A percentile compares a stretch with the other conserved stretches of the same genome.
phyloP scores from a whole-genome alignment of 441 rosid genomes.

The Omphalea diandra region DNA sequence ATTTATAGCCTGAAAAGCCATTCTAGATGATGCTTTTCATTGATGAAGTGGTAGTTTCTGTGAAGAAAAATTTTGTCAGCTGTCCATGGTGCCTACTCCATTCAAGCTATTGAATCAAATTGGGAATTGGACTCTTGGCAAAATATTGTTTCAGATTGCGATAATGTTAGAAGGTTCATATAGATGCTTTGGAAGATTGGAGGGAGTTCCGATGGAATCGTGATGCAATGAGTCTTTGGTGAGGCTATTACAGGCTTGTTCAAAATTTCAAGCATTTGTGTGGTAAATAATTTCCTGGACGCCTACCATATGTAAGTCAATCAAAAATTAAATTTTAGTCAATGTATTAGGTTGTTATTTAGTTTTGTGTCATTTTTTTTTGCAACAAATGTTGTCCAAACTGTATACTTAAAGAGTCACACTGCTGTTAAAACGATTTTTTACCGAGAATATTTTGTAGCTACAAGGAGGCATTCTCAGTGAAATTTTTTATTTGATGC shows the following conservation, averaged over 20 bases:
- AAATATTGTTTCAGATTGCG: background rate
- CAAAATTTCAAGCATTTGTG: background rate
- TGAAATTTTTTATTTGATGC: background rate
- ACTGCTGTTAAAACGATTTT: background rate
- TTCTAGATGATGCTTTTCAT: conserved; percentile 36
- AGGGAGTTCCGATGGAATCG: background rate
- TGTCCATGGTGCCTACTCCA: background rate
- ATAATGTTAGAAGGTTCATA: background rate
- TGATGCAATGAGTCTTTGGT: conserved; percentile 10
- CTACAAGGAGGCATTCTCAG: background rate
- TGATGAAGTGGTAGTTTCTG: background rate
- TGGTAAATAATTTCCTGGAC: background rate
- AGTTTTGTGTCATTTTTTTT: background rate
- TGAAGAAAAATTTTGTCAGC: background rate
- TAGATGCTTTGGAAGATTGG: conserved; percentile 9
- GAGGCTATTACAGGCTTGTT: conserved; percentile 1
- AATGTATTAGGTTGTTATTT: background rate
- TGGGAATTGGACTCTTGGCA: background rate
- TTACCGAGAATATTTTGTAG: conserved; percentile 3
- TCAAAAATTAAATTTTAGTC: background rate
- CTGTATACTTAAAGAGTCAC: background rate
- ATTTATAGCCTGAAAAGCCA: conserved; percentile 57
- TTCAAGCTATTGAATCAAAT: too few relatives aligned
- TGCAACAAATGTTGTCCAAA: background rate
- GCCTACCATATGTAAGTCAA: conserved; percentile 13